Conservation (phyloP, 1,284 basidiomycete species). For the Neonothopanus nambi region DNA sequence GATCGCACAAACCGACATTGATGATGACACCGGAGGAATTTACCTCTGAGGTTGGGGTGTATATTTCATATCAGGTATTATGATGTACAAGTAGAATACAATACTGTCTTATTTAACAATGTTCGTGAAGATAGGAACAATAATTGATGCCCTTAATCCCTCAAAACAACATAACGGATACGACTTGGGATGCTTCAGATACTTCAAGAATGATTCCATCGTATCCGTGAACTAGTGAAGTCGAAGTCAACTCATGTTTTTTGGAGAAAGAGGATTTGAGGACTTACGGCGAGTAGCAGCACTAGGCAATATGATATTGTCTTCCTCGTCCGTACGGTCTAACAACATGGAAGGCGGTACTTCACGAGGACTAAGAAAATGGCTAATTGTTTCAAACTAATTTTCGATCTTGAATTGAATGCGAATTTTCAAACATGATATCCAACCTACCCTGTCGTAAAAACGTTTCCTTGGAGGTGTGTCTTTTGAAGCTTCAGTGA, state of each 20-base stretch:
- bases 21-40: conserved; percentile 23
- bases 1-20: not conserved
- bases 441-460: conserved; percentile 56
- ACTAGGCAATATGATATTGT: conserved; percentile 67
- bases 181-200: conserved; percentile 74
- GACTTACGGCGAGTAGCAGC: conserved; percentile 72
- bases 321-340: conserved; percentile 84
- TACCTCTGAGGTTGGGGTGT: conserved; percentile 20
- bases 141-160: conserved; percentile 31
- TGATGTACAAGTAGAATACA: no score
- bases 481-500: conserved; percentile 43
- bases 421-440: not conserved
- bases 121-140: not conserved
- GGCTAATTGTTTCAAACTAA: conserved; percentile 74
- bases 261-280: no score
- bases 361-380: conserved; percentile 70
- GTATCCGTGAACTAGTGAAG: conserved; percentile 68
- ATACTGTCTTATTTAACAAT: not conserved
- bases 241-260: conserved; percentile 24
- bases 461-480: conserved; percentile 67
- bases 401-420: not conserved
- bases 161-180: conserved; percentile 72
- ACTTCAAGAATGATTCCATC: conserved; percentile 84
- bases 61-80: no score
- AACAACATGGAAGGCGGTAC: conserved; percentile 80